Conservation (phyloP, 371 early-diverging fungal species). For the Mucor lusitanicus region DNA sequence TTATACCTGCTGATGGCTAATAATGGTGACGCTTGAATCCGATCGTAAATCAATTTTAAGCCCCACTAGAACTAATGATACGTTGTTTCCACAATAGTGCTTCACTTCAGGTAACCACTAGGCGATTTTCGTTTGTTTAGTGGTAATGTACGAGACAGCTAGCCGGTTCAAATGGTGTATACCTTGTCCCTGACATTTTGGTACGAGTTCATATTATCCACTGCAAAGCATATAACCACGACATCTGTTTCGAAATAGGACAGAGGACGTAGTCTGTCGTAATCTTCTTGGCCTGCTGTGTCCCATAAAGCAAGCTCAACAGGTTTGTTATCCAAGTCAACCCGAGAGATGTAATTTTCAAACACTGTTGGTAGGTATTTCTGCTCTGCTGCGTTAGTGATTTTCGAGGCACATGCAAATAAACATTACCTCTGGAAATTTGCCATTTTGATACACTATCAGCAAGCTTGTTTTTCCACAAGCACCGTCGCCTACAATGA, state of each 20-base stretch:
- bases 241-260: conserved; percentile 91
- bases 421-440: conserved; percentile 34
- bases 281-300: conserved; percentile 92
- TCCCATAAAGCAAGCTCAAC: conserved; percentile 91
- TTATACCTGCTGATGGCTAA: conserved; percentile 31
- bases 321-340: conserved; percentile 70
- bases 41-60: conserved; percentile 69
- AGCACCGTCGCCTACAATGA: conserved; percentile 44
- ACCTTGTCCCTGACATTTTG: conserved; percentile 83
- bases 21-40: conserved; percentile 25
- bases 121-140: not conserved
- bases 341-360: conserved; percentile 83
- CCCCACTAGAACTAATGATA: conserved; percentile 67
- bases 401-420: not conserved
- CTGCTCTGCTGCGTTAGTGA: conserved; percentile 21
- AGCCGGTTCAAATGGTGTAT: not conserved
- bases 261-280: conserved; percentile 79
- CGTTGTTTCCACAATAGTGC: conserved; percentile 59
- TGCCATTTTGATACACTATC: conserved; percentile 44
- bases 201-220: conserved; percentile 75
- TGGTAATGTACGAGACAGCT: not conserved
- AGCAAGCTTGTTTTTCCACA: conserved; percentile 46
- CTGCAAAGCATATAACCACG: conserved; percentile 85
- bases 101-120: conserved; percentile 70
- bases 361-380: conserved; percentile 79